These are phyloP conservation scores for Penicillium crustosum DNA, from an alignment of 2,329 filamentous ascomycete genomes.

Conservation along the genomic window DNA sequence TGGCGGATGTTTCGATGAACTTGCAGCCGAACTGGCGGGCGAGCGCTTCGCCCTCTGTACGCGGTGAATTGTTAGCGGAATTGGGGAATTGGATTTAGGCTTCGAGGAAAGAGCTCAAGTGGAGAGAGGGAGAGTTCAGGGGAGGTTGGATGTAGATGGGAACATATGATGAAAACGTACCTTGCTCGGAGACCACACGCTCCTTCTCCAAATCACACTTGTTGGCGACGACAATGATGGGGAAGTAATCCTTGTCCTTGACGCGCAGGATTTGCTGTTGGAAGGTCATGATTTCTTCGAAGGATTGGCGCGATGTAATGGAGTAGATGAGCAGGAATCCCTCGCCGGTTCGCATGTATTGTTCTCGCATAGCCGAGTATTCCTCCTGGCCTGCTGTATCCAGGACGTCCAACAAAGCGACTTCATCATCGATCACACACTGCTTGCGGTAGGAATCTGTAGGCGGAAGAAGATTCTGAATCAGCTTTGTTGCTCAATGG, in stretches of 20 bases:
- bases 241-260: constrained; percentile 99
- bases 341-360: constrained; percentile 99
- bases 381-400: constrained; percentile 98
- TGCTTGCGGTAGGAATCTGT: constrained; percentile 99
- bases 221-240: constrained; percentile 98
- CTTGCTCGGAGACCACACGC: constrained; percentile 86
- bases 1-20: constrained; percentile 98
- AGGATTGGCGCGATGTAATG: constrained; percentile 94
- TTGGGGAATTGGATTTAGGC: not conserved
- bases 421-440: constrained; percentile 97
- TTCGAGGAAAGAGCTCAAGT: not conserved
- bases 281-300: constrained; percentile 98
- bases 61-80: not conserved
- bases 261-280: constrained; percentile 98
- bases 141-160: not conserved
- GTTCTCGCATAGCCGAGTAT: constrained; percentile 98
- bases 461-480: constrained; percentile 4
- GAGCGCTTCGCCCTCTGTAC: constrained; percentile 79
- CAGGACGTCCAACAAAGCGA: constrained; percentile 93
- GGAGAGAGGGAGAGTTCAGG: too few species aligned
- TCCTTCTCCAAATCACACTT: constrained; percentile 97
- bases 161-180: constrained; percentile 53
- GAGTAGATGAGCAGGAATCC: constrained; percentile 97
- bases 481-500: not conserved
- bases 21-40: constrained; percentile 90